A percentile compares a stretch with the other conserved stretches of the same genome.
Conservation (phyloP, 2,329 filamentous ascomycete genomes). For the Xylariaceae sp. region DNA sequence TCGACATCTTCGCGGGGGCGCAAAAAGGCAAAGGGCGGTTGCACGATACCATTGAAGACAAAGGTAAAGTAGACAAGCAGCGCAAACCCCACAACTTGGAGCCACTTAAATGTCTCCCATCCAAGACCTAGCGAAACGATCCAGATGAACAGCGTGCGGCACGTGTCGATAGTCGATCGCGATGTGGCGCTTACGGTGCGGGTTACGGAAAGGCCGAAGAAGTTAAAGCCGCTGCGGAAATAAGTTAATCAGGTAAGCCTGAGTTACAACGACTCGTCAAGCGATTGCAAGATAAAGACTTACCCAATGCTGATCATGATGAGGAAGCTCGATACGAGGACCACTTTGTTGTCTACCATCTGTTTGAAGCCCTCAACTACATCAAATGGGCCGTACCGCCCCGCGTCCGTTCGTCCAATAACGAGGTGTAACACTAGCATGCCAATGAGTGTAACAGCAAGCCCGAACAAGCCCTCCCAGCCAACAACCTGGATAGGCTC, state of each 20-base stretch:
- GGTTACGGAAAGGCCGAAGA: slow-evolving; percentile 95
- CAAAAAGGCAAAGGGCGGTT: slow-evolving; percentile 77
- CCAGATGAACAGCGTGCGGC: slow-evolving; percentile 98
- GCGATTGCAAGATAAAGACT: slow-evolving; percentile 42
- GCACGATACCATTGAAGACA: slow-evolving; percentile 92
- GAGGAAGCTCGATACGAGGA: slow-evolving; percentile 78
- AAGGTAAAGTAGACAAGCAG: slow-evolving; percentile 96
- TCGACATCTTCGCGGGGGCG: slow-evolving; percentile 60
- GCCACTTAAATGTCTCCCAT: slow-evolving; percentile 98
- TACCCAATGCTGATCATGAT: slow-evolving; percentile 99
- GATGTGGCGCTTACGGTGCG: slow-evolving; percentile 88
- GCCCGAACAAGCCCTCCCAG: slow-evolving; percentile 95
- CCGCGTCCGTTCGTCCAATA: slow-evolving; percentile 76
- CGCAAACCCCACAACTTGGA: slow-evolving; percentile 88
- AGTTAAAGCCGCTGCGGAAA: slow-evolving; percentile 84
- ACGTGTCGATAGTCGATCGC: slow-evolving; percentile 95
- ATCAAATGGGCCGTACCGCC: slow-evolving; percentile 86
- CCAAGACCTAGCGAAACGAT: slow-evolving; percentile 89
- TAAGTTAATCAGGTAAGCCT: slow-evolving; percentile 29
- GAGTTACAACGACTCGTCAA: background rate
- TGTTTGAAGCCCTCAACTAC: slow-evolving; percentile 83
- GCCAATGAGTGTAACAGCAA: slow-evolving; percentile 74
- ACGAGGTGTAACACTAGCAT: slow-evolving; percentile 82
- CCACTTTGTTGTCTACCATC: slow-evolving; percentile 72
- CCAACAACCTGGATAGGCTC: slow-evolving; percentile 91